Conservation (phyloP, 2,329 filamentous ascomycete species). For the Aspergillus tubingensis region DNA sequence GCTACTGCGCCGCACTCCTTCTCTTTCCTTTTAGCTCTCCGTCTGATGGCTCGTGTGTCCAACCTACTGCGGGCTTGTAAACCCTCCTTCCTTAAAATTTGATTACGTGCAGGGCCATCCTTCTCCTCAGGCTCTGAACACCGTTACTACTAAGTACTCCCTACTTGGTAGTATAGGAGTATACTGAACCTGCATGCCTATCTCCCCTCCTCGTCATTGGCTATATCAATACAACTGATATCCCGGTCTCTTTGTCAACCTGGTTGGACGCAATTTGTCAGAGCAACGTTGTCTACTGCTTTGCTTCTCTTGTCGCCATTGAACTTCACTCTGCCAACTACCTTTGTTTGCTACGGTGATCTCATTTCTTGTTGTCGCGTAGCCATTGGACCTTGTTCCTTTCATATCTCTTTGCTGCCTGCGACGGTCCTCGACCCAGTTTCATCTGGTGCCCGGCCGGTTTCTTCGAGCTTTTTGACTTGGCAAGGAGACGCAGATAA, state of each 20-base stretch:
- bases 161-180: too few species aligned
- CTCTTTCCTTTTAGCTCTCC: not conserved
- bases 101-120: conserved; percentile 2
- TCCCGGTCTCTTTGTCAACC: conserved; percentile 12
- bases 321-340: conserved; percentile 3
- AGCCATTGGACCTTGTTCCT: conserved; percentile 8
- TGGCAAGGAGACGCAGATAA: not conserved
- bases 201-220: not conserved
- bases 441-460: not conserved
- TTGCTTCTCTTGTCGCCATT: conserved; percentile 12
- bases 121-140: not conserved
- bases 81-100: not conserved
- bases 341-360: conserved; percentile 14
- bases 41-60: conserved; percentile 1
- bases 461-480: not conserved
- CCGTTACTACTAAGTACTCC: not conserved
- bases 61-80: not conserved
- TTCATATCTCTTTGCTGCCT: not conserved
- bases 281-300: not conserved
- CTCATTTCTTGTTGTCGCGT: conserved; percentile 1
- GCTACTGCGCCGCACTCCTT: not conserved
- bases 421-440: not conserved
- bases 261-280: conserved; percentile 5
- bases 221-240: conserved; percentile 8
- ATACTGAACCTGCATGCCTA: not conserved